Percentiles rank a stretch among this genome's conserved stretches.
These are phyloP conservation scores for Talaromyces borbonicus DNA, from an alignment of 495 filamentous ascomycete species.

Conservation along the genomic window DNA sequence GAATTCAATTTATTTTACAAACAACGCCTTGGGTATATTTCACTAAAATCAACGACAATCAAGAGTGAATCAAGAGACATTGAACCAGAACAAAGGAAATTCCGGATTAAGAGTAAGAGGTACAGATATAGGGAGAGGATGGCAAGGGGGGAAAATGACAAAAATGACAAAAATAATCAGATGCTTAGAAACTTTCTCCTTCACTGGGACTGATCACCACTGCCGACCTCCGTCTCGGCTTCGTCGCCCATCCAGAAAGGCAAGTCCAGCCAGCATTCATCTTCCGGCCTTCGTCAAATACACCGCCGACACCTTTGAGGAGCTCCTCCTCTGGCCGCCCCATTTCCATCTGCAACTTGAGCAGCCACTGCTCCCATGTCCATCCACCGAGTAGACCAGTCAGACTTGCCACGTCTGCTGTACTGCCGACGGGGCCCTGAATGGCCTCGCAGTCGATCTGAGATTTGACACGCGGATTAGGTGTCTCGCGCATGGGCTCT, in stretches of 20 bases:
- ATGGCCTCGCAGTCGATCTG: slow-evolving; percentile 45
- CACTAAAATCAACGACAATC: not conserved
- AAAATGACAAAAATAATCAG: not conserved
- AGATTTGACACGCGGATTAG: slow-evolving; percentile 42
- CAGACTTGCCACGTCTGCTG: slow-evolving; percentile 61
- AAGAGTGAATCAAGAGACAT: not conserved
- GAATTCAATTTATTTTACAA: too few relatives aligned
- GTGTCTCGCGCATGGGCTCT: slow-evolving; percentile 38
- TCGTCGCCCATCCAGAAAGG: slow-evolving; percentile 82
- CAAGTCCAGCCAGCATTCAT: slow-evolving; percentile 77
- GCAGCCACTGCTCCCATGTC: slow-evolving; percentile 94
- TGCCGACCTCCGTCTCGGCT: slow-evolving; percentile 41
- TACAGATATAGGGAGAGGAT: not conserved
- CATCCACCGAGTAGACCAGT: slow-evolving; percentile 78
- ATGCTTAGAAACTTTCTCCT: not conserved
- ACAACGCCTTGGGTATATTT: not conserved
- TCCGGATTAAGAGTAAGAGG: too few relatives aligned
- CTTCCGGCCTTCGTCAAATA: slow-evolving; percentile 76
- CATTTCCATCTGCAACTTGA: slow-evolving; percentile 78
- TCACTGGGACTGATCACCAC: not conserved
- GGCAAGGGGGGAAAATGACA: not conserved
- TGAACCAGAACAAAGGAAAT: not conserved
- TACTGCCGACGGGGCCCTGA: slow-evolving; percentile 63
- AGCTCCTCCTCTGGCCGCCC: slow-evolving; percentile 53
- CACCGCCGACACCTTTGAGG: slow-evolving; percentile 65